Evolutionary conservation across 306 rosid genomes (phyloP).

Genomic region (Vigna mungo): DNA sequence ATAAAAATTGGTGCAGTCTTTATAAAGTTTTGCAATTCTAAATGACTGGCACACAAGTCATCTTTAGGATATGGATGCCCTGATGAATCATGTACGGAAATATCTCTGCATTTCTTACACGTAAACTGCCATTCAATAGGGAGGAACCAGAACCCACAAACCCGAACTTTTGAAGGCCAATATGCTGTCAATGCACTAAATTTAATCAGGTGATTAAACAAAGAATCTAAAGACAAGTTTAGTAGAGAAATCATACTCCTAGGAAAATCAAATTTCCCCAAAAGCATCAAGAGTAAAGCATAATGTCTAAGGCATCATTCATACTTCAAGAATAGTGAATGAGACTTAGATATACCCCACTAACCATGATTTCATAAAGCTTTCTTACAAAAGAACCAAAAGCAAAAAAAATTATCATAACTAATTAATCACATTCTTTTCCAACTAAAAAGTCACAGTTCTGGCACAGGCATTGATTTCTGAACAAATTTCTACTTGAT

Average conservation of each 20-base stretch:
- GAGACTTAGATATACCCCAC: neutral
- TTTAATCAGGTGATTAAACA: constrained; percentile 35
- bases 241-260: constrained; percentile 20
- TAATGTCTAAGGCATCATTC: neutral
- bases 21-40: constrained; percentile 62
- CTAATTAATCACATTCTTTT: constrained; percentile 5
- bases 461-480: neutral
- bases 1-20: constrained; percentile 64
- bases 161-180: constrained; percentile 73
- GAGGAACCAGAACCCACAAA: constrained; percentile 88
- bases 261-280: constrained; percentile 1
- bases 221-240: constrained; percentile 8
- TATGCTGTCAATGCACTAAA: constrained; percentile 59
- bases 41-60: constrained; percentile 63
- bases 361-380: neutral
- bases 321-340: neutral
- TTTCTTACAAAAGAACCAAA: neutral
- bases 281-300: neutral
- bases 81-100: constrained; percentile 49
- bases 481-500: constrained; percentile 20
- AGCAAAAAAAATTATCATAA: neutral
- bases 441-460: neutral
- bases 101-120: constrained; percentile 69
- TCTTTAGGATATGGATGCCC: constrained; percentile 44
- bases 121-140: constrained; percentile 83